Base-by-base conservation (phyloP, 768 basidiomycete genomes). In the Amanita rubescens region DNA sequence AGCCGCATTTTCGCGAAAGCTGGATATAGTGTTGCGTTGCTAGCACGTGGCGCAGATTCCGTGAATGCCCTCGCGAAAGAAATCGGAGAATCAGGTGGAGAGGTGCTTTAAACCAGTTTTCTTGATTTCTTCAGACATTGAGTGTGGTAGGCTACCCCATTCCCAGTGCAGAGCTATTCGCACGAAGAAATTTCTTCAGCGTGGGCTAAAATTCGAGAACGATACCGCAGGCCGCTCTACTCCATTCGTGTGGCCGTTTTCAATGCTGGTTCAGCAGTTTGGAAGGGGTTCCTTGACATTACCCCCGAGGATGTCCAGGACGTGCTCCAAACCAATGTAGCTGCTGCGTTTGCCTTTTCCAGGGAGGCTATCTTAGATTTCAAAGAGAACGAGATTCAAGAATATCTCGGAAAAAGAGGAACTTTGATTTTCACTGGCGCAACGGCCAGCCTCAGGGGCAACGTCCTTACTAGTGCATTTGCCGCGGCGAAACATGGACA, bases 341-440 rank as follows among this genome's bases (percentile, higher is more conserved):
- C 78, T 37, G 78, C 76, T 3, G 80, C 81, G 0, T 86, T 84
- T 55, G 70, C 82, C 0, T 89, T 88, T 59, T 71, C 85, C 7
- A 76, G 77, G 15, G 79, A 81, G 43, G 77, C 75, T 6, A 76
- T 88, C 47, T 61, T 80, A 27, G 72, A 75, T 1, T 81, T 87
- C 66, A 81, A 82, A 61, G 71, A 75, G 42, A 84, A 83, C 57
- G 71, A 74, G 9, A 63, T 77, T 6, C 71, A 72, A n/a, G 67
- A 75, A 44, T 62, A 69, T 1, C 65, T 64, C n/a, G 80, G 82
- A 12, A 78, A 79, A 61, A 72, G 75, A 24, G 87, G 87, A 7
- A 77, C 81, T 0, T 65, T 89, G 44, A 75, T 87, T 12, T 86
- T 87, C 62, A 89, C 86, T 0, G 85, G 86, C 0, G 87, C 87